Conservation (phyloP, 2,329 filamentous ascomycete species). For the Cryphonectria nitschkei region DNA sequence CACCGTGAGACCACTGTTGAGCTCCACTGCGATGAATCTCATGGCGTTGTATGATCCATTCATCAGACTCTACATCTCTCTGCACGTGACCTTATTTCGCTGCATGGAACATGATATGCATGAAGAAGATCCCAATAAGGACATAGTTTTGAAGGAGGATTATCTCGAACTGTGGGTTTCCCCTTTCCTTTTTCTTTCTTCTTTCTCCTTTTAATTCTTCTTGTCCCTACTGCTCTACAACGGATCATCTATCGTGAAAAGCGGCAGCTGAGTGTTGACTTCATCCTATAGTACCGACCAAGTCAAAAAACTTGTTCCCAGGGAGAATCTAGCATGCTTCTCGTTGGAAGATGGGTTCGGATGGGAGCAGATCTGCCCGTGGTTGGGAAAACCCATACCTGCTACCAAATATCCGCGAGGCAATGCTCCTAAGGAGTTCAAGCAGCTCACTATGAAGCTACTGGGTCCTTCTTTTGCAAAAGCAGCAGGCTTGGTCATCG, state of each 20-base stretch:
- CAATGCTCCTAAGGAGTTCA: constrained; percentile 37
- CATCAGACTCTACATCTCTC: constrained; percentile 31
- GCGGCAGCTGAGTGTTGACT: neutral
- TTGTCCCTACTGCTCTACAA: no score
- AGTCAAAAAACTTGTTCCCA: constrained; percentile 32
- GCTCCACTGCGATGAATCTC: constrained; percentile 15
- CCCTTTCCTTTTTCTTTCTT: neutral
- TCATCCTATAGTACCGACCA: constrained; percentile 28
- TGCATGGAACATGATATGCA: neutral
- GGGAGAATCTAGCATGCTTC: constrained; percentile 32
- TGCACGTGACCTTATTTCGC: constrained; percentile 32
- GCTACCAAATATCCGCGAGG: constrained; percentile 36
- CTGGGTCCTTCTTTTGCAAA: constrained; percentile 11
- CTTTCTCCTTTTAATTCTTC: neutral
- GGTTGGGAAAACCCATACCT: constrained; percentile 37
- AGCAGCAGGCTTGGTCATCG: neutral
- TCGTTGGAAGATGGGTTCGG: constrained; percentile 42
- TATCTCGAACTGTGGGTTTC: neutral
- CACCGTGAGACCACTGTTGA: constrained; percentile 7
- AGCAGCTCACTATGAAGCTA: constrained; percentile 22
- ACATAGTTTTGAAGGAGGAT: neutral
- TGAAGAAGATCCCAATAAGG: neutral
- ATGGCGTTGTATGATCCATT: constrained; percentile 17
- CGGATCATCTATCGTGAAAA: neutral
- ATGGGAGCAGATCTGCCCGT: constrained; percentile 43